These are phyloP conservation scores for Yamadazyma sp. DNA, from an alignment of 1,139 yeast genomes.

Conservation along the genomic window DNA sequence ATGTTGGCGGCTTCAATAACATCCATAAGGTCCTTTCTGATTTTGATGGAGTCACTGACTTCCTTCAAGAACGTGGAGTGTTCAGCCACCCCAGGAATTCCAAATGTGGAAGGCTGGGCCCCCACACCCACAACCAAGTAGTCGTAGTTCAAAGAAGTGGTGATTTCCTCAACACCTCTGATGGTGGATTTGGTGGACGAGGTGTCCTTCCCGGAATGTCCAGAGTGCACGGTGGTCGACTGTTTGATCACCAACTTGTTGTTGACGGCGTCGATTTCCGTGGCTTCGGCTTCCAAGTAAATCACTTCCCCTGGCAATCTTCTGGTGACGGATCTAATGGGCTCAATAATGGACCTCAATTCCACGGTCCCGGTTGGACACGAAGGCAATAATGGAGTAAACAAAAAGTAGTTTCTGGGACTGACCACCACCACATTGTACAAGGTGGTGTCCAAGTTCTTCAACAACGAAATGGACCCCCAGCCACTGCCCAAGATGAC, in stretches of 20 bases:
- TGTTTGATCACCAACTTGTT: conserved; percentile 54
- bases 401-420: conserved; percentile 91
- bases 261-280: conserved; percentile 68
- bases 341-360: conserved; percentile 65
- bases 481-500: conserved; percentile 93
- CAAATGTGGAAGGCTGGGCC: conserved; percentile 88
- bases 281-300: conserved; percentile 90
- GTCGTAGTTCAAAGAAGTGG: conserved; percentile 62
- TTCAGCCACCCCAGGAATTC: conserved; percentile 91
- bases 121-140: conserved; percentile 89
- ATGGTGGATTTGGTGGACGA: conserved; percentile 50
- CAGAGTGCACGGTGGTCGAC: conserved; percentile 52
- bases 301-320: conserved; percentile 71
- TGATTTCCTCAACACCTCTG: conserved; percentile 40
- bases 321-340: conserved; percentile 19
- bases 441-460: conserved; percentile 79
- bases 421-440: conserved; percentile 89
- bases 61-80: conserved; percentile 85
- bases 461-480: conserved; percentile 84
- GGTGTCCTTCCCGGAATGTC: conserved; percentile 55
- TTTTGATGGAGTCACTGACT: conserved; percentile 76
- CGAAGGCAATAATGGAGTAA: conserved; percentile 91
- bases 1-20: conserved; percentile 77
- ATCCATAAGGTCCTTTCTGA: conserved; percentile 75
- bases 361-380: conserved; percentile 94